Percentiles rank a stretch among this genome's conserved stretches.
Evolutionary conservation across 2,329 filamentous ascomycete species (phyloP).

Genomic region (Pseudogymnoascus pannorum): DNA sequence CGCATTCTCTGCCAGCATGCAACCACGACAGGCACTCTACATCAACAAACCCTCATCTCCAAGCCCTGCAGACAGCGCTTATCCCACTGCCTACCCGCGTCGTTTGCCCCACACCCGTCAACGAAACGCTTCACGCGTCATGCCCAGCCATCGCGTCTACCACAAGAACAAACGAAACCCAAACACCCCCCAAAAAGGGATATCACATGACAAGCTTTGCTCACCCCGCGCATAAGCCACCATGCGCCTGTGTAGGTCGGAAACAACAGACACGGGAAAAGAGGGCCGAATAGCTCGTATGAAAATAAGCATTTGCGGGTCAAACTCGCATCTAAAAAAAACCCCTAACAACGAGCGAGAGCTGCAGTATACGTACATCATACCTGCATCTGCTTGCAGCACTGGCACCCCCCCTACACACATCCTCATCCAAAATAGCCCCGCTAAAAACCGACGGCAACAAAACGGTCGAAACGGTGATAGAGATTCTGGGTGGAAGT

Average conservation of each 20-base stretch:
- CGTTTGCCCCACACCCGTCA: neutral
- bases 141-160: neutral
- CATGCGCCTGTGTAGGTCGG: neutral
- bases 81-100: neutral
- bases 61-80: neutral
- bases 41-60: neutral
- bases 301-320: neutral
- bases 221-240: neutral
- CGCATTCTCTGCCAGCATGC: neutral
- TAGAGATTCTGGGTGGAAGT: no score
- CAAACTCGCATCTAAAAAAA: neutral
- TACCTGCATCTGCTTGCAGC: neutral
- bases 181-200: neutral
- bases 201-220: neutral
- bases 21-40: neutral
- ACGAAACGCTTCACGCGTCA: neutral
- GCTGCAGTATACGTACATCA: neutral
- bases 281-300: neutral
- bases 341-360: neutral
- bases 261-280: neutral
- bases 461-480: neutral
- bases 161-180: neutral
- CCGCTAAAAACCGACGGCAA: neutral
- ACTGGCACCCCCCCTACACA: neutral
- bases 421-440: neutral